Evolutionary conservation across 305 asterid species (phyloP).

Genomic region (Salvia sclarea): DNA sequence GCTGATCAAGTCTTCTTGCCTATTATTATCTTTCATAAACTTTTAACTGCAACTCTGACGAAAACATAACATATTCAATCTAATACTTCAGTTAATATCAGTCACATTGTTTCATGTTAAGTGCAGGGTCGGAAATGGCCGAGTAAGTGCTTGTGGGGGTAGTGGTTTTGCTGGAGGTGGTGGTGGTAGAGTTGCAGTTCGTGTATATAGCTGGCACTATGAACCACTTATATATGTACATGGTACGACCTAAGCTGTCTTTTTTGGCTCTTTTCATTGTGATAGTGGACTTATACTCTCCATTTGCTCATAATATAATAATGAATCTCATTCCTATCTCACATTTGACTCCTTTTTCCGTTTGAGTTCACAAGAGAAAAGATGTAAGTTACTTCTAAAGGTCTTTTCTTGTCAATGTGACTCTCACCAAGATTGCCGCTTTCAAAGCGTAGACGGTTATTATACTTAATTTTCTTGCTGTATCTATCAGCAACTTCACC

Average conservation of each 20-base stretch:
- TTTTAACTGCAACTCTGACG: not conserved
- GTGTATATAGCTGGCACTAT: slow-evolving; percentile 77
- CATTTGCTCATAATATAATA: not conserved
- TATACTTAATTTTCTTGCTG: not conserved
- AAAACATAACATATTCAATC: not conserved
- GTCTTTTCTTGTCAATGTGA: slow-evolving; percentile 10
- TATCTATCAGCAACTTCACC: slow-evolving; percentile 10
- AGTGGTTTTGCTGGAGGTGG: slow-evolving; percentile 88
- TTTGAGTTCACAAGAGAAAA: not conserved
- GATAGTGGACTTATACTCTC: not conserved
- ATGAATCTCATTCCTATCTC: slow-evolving; percentile 18
- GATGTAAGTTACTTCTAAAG: not conserved
- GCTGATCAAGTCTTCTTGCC: slow-evolving; percentile 11
- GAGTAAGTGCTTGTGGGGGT: slow-evolving; percentile 79
- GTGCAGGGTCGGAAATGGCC: slow-evolving; percentile 77
- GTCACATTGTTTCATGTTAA: slow-evolving; percentile 19
- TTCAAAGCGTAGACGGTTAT: not conserved
- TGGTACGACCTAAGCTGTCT: slow-evolving; percentile 45
- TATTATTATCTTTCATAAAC: not conserved
- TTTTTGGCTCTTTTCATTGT: not conserved
- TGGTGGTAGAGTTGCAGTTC: slow-evolving; percentile 81
- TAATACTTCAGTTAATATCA: slow-evolving; percentile 31
- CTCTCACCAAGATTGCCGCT: slow-evolving; percentile 4
- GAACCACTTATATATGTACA: slow-evolving; percentile 59
- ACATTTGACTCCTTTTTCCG: slow-evolving; percentile 8